Base-by-base conservation (phyloP, 1,284 basidiomycete species). In the Phlebopus sp. region DNA sequence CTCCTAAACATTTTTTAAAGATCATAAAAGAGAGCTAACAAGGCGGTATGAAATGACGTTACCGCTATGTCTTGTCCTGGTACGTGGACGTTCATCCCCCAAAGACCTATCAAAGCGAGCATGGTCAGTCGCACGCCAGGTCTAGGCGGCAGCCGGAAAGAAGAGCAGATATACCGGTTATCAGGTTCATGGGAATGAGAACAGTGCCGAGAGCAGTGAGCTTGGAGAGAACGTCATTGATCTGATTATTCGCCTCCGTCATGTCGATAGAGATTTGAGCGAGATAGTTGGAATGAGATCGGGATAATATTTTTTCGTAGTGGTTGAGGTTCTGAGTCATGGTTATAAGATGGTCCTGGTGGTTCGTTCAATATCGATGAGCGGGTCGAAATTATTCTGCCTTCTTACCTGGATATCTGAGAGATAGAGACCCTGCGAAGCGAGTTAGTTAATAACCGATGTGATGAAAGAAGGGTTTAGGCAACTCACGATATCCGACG, bases 261-360 rank as follows among this genome's bases (percentile, higher is more conserved):
- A 97, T 97, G 73, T 97, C 95, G 69, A 97, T 97, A 35, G 91
- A 95, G 59, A 97, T 98, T 63, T 97, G 95, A 1, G 95, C 95
- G 46, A 97, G 85, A 72, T 97, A 99, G 68, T 99, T 99, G n/a
- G 94, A 97, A 71, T 99, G 96, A 36, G 96, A 98, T 25, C 96
- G 85, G 2, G 95, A 98, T 7, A 99, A 78, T 66, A 99, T 99
- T 77, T 98, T 99, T 68, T 98, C 95, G 73, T 97, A 98, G 70
- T 97, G 95, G 68, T 97, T 97, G 76, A 98, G 68, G 67, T 97
- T 99, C 70, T 98, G 96, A 2, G 96, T 99, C 94, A 99, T 99
- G 25, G 97, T 99, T 70, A 99, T 98, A 69, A 99, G 72, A 72
- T 99, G 97, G 69, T 99, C 97, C 76, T 92, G 64, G 31, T 9